Evolutionary conservation across 352 stramenopile genomes (phyloP), one percentile per base, ranked within the genome.

Genomic region (Blastocystis sp.): DNA sequence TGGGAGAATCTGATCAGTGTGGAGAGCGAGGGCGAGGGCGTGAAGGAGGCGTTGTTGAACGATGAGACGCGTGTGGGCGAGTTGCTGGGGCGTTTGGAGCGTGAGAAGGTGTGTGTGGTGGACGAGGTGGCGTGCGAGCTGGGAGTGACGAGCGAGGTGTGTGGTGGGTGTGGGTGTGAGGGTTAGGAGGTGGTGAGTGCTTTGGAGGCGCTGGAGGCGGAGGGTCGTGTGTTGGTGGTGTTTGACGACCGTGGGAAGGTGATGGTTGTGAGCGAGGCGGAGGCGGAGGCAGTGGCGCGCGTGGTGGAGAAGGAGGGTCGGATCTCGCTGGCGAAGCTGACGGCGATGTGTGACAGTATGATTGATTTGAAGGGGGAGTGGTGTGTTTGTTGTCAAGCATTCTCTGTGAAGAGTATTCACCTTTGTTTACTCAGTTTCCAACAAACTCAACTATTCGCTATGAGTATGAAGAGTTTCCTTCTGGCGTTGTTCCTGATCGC

Each of bases 201-300:
- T 5, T n/a, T 81, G 43, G 52, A 62, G 28, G 2, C 21, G 23
- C 43, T 81, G n/a, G 71, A 81, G 43, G 28, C 40, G 10, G 71
- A 81, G 48, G 59, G 59, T 9, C 38, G 48, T 53, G 9, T 81
- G 28, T 66, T 53, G 21, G 71, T 81, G 56, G 19, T 81, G 4
- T 23, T 81, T 21, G 71, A 81, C 43, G 71, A 81, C 43, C 71
- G 71, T 52, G 71, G 71, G 21, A 81, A 81, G 43, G 21, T 81
- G 7, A 60, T 81, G 10, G 19, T 48, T 23, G 21, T 81, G 23
- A 81, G 28, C 28, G 28, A 34, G 28, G 28, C 28, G 0, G 28
- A 34, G 28, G 28, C 28, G 28, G 28, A 34, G 28, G 28, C 28
- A 34, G 28, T 34, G 28, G 28, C 28, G 28, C 28, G 28, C 28